Base-by-base conservation (phyloP, 2,329 filamentous ascomycete species). In the Aspergillus awamori region DNA sequence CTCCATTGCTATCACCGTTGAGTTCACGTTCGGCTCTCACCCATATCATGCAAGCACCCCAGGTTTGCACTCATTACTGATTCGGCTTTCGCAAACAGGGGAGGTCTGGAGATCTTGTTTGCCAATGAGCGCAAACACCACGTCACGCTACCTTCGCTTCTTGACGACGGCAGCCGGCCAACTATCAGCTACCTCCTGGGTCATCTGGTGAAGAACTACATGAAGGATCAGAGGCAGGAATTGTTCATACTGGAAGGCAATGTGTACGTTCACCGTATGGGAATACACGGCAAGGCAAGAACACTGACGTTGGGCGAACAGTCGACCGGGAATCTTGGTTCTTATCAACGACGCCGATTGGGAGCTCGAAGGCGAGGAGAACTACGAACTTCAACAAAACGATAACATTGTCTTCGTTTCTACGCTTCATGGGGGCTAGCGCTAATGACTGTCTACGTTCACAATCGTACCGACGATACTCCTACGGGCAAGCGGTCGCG, bases 331-430 rank as follows among this genome's bases (percentile, higher is more conserved):
- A 2, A 97, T 99, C 75, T 86, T 99, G 47, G 94, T 97, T 28
- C 84, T 99, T 60, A 96, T 99, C 77, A 99, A 99, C 74, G 95
- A 99, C 70, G 92, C 93, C 26, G 95, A 99, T 76, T 99, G 95
- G 95, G 95, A 98, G 77, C 86, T 99, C 11, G 95, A 98, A 78
- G 95, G 93, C 17, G 94, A 98, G 78, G 93, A 95, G 74, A 85
- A 87, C 67, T 98, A 98, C 74, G 89, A 93, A 77, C 80, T 99
- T 60, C 88, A 94, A 78, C 78, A 82, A 63, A 86, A 88, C 61
- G 95, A 99, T 80, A 94, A 91, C 73, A 91, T 99, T 69, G 83
- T 98, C 67, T 99, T 99, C 79, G 93, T 99, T 64, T 97, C 93
- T 63, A 99, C 95, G 17, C 82, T 99, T 63, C 95, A 99, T 76